These are phyloP conservation scores for Cocos nucifera DNA, from an alignment of 176 grass and related monocot species.

Conservation along the genomic window DNA sequence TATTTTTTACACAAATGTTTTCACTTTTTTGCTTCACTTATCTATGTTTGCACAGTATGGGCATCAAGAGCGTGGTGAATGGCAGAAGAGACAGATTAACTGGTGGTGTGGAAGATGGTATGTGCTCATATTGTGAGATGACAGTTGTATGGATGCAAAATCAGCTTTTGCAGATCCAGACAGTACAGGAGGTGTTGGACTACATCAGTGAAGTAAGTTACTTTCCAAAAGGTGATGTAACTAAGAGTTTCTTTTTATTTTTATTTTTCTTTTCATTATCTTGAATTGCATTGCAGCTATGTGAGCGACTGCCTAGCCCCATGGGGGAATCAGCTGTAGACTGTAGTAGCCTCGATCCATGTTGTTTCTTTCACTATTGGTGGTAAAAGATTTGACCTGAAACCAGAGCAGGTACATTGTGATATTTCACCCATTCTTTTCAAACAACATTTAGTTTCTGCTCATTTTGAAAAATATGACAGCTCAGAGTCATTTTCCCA, in stretches of 20 bases:
- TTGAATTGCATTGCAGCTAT: slow-evolving; percentile 38
- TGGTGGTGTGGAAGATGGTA: slow-evolving; percentile 9
- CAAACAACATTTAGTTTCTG: no score
- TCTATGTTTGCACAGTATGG: slow-evolving; percentile 6
- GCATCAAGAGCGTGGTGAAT: slow-evolving; percentile 31
- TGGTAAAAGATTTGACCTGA: slow-evolving; percentile 46
- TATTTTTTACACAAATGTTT: background rate
- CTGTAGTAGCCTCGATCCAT: slow-evolving; percentile 29
- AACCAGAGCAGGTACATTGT: slow-evolving; percentile 40
- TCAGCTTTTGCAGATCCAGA: slow-evolving; percentile 30
- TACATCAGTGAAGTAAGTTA: slow-evolving; percentile 36
- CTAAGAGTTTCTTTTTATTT: background rate
- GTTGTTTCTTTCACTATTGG: slow-evolving; percentile 49
- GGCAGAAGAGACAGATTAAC: background rate
- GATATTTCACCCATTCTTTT: no score
- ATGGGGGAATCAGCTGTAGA: slow-evolving; percentile 49
- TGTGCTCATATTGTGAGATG: slow-evolving; percentile 38
- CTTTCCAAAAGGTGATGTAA: background rate
- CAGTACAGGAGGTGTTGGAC: slow-evolving; percentile 27
- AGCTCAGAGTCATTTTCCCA: no score
- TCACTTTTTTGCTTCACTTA: background rate
- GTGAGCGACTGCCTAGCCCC: slow-evolving; percentile 38
- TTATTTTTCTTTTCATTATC: background rate
- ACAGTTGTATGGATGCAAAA: slow-evolving; percentile 44
- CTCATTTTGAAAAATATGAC: background rate